Conservation (phyloP, 2,329 filamentous ascomycete genomes). For the Aspergillus caelatus region DNA sequence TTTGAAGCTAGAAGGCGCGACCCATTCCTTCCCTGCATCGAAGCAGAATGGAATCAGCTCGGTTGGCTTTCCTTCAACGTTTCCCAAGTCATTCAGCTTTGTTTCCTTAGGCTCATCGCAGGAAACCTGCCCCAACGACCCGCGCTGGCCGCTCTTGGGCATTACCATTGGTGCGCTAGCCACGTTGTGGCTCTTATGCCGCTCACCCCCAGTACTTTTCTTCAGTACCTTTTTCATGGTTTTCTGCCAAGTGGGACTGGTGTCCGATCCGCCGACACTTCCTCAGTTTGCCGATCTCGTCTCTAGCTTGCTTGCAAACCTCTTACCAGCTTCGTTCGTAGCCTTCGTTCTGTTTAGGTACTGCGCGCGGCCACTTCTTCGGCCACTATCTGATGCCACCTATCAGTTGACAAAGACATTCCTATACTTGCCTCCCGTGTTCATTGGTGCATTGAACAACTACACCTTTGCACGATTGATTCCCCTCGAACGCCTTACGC, state of each 20-base stretch:
- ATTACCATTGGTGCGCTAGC: constrained; percentile 80
- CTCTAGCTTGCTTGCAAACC: constrained; percentile 76
- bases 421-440: constrained; percentile 86
- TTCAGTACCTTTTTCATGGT: constrained; percentile 78
- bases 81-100: constrained; percentile 85
- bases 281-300: constrained; percentile 70
- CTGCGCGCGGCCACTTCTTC: constrained; percentile 73
- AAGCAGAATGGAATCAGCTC: constrained; percentile 75
- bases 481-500: constrained; percentile 87
- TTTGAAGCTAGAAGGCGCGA: constrained; percentile 70
- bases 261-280: constrained; percentile 79
- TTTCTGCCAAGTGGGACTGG: constrained; percentile 88
- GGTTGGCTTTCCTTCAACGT: constrained; percentile 80
- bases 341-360: constrained; percentile 86
- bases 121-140: constrained; percentile 71
- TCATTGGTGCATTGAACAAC: constrained; percentile 90
- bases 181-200: constrained; percentile 78
- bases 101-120: constrained; percentile 57
- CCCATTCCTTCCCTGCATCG: constrained; percentile 64
- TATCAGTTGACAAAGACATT: constrained; percentile 84
- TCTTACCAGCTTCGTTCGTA: constrained; percentile 84
- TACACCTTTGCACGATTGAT: constrained; percentile 89
- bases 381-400: constrained; percentile 62
- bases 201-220: constrained; percentile 79
- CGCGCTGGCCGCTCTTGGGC: constrained; percentile 80